These are phyloP conservation scores for Casuarina equisetifolia DNA, from an alignment of 306 rosid genomes.

Conservation along the genomic window DNA sequence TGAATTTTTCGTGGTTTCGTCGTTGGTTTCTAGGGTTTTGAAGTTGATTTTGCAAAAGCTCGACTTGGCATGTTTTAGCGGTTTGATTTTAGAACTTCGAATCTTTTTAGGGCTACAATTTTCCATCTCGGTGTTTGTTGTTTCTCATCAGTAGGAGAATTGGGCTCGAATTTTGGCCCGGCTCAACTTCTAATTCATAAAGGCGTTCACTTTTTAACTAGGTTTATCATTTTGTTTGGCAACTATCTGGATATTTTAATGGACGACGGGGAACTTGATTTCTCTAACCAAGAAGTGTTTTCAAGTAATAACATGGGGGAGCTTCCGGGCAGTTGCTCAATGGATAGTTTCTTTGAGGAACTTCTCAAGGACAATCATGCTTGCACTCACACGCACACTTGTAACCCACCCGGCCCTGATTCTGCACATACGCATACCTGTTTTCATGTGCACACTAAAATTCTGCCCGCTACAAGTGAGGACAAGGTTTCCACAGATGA, in stretches of 20 bases:
- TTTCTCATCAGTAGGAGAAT: background rate
- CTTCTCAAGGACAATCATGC: constrained; percentile 74
- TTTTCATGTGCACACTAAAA: constrained; percentile 87
- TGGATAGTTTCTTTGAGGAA: constrained; percentile 85
- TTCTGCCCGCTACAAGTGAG: constrained; percentile 63
- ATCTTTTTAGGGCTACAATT: constrained; percentile 7
- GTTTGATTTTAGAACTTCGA: background rate
- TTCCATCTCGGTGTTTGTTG: constrained; percentile 14
- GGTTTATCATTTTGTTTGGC: constrained; percentile 24
- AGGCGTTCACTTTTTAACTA: background rate
- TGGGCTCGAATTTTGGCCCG: constrained; percentile 13
- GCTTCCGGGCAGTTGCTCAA: constrained; percentile 66
- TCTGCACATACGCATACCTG: constrained; percentile 89
- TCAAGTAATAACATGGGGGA: constrained; percentile 65
- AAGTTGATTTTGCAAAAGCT: background rate
- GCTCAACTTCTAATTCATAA: background rate
- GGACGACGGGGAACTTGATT: constrained; percentile 94
- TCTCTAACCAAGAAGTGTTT: constrained; percentile 68
- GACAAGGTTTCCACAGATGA: constrained; percentile 76
- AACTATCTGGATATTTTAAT: constrained; percentile 29
- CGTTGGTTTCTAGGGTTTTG: constrained; percentile 6
- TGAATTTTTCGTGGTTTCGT: background rate
- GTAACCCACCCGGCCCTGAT: constrained; percentile 99
- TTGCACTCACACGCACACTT: constrained; percentile 95
- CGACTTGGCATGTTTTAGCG: background rate